phyloP scores from a whole-genome alignment of 495 filamentous ascomycete species.

The Hypomontagnella submonticulosa region DNA sequence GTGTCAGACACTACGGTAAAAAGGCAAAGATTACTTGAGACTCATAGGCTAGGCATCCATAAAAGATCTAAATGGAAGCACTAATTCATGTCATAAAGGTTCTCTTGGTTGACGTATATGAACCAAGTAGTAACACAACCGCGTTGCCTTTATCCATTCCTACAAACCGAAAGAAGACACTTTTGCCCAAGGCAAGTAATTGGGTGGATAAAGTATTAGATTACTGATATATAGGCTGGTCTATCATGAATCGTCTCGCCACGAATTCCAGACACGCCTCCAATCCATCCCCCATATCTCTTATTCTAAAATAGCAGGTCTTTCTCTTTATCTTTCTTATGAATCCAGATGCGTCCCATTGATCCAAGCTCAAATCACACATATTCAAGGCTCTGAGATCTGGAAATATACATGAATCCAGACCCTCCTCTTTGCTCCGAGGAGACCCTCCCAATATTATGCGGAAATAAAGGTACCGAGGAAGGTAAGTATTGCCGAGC shows the following conservation, averaged over 20 bases:
- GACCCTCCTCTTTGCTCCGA: constrained; percentile 14
- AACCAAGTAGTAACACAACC: background rate
- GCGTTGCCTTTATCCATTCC: too few relatives aligned
- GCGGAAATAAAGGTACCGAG: constrained; percentile 5
- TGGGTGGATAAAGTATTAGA: constrained; percentile 42
- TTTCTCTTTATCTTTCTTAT: constrained; percentile 35
- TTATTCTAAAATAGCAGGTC: constrained; percentile 37
- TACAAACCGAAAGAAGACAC: background rate
- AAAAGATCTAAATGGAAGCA: constrained; percentile 10
- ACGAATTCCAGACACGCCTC: constrained; percentile 33
- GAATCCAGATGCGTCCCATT: constrained; percentile 34
- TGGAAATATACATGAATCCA: constrained; percentile 44
- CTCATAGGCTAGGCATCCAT: constrained; percentile 5
- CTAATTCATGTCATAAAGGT: too few relatives aligned
- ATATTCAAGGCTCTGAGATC: constrained; percentile 18
- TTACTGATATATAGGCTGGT: constrained; percentile 43
- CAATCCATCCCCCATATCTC: constrained; percentile 24
- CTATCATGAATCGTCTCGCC: constrained; percentile 43
- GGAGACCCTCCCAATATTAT: constrained; percentile 16
- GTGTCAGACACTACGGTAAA: background rate
- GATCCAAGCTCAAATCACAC: constrained; percentile 6
- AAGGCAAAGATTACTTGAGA: background rate
- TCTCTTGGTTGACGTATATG: background rate
- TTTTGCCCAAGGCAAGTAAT: background rate
- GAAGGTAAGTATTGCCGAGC: constrained; percentile 7